A percentile compares a stretch with the other conserved stretches of the same genome.
phyloP scores from a whole-genome alignment of 2,329 filamentous ascomycete genomes.

The Gyromitra esculenta region DNA sequence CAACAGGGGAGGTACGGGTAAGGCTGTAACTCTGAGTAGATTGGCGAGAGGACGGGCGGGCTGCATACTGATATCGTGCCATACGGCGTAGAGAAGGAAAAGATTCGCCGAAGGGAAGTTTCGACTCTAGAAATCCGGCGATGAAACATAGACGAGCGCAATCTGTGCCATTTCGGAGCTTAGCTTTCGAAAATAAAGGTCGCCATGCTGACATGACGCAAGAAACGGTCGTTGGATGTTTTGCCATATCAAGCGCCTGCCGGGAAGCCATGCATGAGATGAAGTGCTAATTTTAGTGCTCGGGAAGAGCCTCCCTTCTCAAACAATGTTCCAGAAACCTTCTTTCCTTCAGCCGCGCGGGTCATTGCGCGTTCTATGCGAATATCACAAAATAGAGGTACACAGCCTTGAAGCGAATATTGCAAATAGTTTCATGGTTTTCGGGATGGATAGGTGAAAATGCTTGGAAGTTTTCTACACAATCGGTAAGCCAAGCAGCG shows the following conservation, averaged over 20 bases:
- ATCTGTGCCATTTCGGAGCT: constrained; percentile 18
- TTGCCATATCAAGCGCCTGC: constrained; percentile 35
- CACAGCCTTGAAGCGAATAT: constrained; percentile 12
- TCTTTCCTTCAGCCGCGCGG: constrained; percentile 43
- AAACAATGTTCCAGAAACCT: constrained; percentile 22
- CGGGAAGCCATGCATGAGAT: constrained; percentile 23
- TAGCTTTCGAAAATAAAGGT: constrained; percentile 9
- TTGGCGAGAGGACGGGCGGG: constrained; percentile 24
- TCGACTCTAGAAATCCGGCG: constrained; percentile 6
- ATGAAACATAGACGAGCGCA: constrained; percentile 13
- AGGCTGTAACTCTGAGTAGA: constrained; percentile 36
- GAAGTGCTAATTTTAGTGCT: constrained; percentile 36
- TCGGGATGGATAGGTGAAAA: constrained; percentile 22
- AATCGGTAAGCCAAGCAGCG: constrained; percentile 3
- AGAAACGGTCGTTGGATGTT: constrained; percentile 11
- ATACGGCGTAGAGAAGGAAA: constrained; percentile 21
- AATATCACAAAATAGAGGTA: constrained; percentile 18
- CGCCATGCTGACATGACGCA: constrained; percentile 34
- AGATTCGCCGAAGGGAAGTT: neutral
- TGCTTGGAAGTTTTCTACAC: constrained; percentile 17
- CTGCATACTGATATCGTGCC: neutral
- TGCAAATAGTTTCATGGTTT: constrained; percentile 27
- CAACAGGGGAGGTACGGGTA: constrained; percentile 25
- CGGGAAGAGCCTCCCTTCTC: constrained; percentile 28
- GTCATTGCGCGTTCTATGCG: constrained; percentile 27